Conservation (phyloP, 176 grass and related monocot genomes). For the Neostapfia colusana region DNA sequence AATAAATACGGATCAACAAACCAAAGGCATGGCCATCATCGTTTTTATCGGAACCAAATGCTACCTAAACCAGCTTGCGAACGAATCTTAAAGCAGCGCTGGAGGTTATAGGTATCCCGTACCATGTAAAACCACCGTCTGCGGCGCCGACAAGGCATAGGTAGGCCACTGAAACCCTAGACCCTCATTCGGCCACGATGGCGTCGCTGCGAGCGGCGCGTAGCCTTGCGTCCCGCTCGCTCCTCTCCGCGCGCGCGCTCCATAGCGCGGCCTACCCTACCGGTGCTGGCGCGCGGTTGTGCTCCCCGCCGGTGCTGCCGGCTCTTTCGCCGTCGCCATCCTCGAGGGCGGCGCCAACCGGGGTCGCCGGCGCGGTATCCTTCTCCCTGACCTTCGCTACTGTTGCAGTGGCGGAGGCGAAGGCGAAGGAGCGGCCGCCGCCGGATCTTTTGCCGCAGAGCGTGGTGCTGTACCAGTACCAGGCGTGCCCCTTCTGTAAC, state of each 20-base stretch:
- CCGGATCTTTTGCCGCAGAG: conserved; percentile 60
- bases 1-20: too few relatives aligned
- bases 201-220: conserved; percentile 49
- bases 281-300: not conserved
- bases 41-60: too few relatives aligned
- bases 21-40: too few relatives aligned
- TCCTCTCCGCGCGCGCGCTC: conserved; percentile 38
- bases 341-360: conserved; percentile 38
- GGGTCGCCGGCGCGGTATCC: conserved; percentile 70
- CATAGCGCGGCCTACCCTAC: conserved; percentile 17
- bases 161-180: not conserved
- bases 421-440: conserved; percentile 71
- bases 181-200: conserved; percentile 28
- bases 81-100: too few relatives aligned
- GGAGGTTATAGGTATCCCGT: too few relatives aligned
- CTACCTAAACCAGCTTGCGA: too few relatives aligned
- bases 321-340: conserved; percentile 4
- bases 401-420: conserved; percentile 46
- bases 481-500: conserved; percentile 97
- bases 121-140: not conserved
- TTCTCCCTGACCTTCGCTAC: conserved; percentile 79
- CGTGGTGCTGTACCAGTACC: conserved; percentile 92
- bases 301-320: not conserved
- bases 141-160: not conserved
- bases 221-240: conserved; percentile 47